Base-by-base conservation (phyloP, 306 rosid genomes). In the Rosa rugosa region DNA sequence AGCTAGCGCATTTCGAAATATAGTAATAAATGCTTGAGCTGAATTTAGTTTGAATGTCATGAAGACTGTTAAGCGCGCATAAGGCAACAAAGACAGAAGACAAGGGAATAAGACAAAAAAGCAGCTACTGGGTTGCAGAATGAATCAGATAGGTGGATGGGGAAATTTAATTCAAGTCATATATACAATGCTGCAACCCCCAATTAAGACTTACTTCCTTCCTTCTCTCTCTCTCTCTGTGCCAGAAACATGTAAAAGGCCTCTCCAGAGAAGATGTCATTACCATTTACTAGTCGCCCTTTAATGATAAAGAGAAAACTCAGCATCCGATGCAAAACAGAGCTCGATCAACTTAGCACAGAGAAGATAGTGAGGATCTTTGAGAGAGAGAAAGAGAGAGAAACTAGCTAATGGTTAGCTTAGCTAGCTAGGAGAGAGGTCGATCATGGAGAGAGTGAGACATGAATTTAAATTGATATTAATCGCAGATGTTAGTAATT, bases 171-270 rank as follows among this genome's bases (percentile, higher is more conserved):
- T 53, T 69, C 63, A 41, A 56, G 64, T 11, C 69, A 63, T 17
- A 63, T 63, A 63, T 31, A 23, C 59, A 18, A 53, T 18, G 14
- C 31, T 10, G 69, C 69, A 66, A 73, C 80, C 76, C 67, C 66
- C 17, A 64, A 34, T 64, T 34, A 59, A 44, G 44, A 16, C 54
- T 25, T 38, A 49, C 68, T 62, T 27, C 40, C 68, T 60, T 23
- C 12, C 23, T 4, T 59, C 65, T 63, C 81, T 63, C 63, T 45
- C 34, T 74, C 71, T 68, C 45, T 49, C 12, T 44, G 8, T 60
- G 77, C 82, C 87, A 84, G 80, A 84, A 80, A 78, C 79, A 77
- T 77, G 81, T 81, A 83, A 81, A 83, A 81, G 83, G 79, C 80
- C 80, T 79, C 76, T 81, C 80, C 83, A 75, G 85, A 81, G 82